A percentile compares a stretch with the other conserved stretches of the same genome.
phyloP scores from a whole-genome alignment of 805 yeast species.

The Saccharomycopsis babjevae region DNA sequence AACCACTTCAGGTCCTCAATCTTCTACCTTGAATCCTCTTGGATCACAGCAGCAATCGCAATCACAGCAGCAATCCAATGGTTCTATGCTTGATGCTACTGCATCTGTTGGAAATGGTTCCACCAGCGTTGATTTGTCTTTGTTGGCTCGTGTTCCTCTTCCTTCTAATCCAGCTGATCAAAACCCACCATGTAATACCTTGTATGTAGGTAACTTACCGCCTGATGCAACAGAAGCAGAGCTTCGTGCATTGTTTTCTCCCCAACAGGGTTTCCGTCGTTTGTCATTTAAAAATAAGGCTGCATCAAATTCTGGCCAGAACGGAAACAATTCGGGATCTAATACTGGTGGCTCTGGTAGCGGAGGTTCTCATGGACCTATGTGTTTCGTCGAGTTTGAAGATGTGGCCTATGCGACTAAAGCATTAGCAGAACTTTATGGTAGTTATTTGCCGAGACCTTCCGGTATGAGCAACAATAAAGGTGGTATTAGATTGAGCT shows the following conservation, averaged over 20 bases:
- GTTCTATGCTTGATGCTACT: slow-evolving; percentile 27
- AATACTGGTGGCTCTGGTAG: slow-evolving; percentile 14
- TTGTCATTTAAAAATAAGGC: slow-evolving; percentile 80
- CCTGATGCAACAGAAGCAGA: slow-evolving; percentile 95
- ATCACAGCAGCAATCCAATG: neutral
- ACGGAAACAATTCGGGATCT: slow-evolving; percentile 20
- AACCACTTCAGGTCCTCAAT: neutral
- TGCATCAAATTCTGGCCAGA: slow-evolving; percentile 30
- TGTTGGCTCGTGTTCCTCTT: slow-evolving; percentile 73
- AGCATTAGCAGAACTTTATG: slow-evolving; percentile 89
- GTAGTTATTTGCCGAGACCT: slow-evolving; percentile 79
- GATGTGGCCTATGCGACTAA: slow-evolving; percentile 89
- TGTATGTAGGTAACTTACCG: slow-evolving; percentile 94
- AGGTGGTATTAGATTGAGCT: slow-evolving; percentile 91
- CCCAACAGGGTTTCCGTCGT: slow-evolving; percentile 87
- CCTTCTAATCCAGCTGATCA: slow-evolving; percentile 98
- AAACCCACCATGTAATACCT: slow-evolving; percentile 96
- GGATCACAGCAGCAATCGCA: neutral
- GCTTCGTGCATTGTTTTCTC: slow-evolving; percentile 73
- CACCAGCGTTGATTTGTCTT: slow-evolving; percentile 44
- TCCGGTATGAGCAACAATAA: slow-evolving; percentile 52
- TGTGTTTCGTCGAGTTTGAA: slow-evolving; percentile 99
- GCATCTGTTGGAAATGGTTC: slow-evolving; percentile 9
- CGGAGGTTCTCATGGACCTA: slow-evolving; percentile 72
- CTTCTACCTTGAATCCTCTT: neutral